phyloP scores from a whole-genome alignment of 371 early-diverging fungal genomes.

The Thermomucor indicae-seudaticae region DNA sequence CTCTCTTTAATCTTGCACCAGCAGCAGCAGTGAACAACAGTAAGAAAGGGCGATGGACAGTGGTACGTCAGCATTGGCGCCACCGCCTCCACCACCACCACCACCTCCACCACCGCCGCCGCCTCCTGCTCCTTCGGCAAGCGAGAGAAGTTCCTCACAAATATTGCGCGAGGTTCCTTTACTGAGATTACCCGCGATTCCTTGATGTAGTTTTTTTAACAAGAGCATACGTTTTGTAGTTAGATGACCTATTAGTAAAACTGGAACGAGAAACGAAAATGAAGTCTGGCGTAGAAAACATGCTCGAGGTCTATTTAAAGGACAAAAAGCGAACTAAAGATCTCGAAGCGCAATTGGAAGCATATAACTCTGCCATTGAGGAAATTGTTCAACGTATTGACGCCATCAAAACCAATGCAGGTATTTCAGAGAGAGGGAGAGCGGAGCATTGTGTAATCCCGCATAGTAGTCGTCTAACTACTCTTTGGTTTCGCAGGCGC shows the following conservation, averaged over 20 bases:
- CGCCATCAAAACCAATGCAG: constrained; percentile 29
- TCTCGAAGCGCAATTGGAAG: constrained; percentile 46
- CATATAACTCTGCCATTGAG: constrained; percentile 37
- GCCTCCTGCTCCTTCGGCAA: constrained; percentile 2
- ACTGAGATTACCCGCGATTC: neutral
- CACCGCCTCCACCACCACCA: constrained; percentile 12
- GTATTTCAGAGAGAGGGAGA: constrained; percentile 9
- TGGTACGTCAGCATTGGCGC: constrained; percentile 9
- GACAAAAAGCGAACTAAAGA: constrained; percentile 49
- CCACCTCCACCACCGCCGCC: constrained; percentile 1
- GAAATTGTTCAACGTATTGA: constrained; percentile 45
- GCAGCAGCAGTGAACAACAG: too few species aligned
- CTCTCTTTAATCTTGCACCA: too few species aligned
- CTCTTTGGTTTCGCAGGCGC: constrained; percentile 12
- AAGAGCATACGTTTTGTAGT: constrained; percentile 1
- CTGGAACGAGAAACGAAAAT: constrained; percentile 35
- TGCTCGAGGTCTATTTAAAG: constrained; percentile 41
- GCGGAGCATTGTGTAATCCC: too few species aligned
- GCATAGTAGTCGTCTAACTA: too few species aligned
- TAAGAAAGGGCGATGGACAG: constrained; percentile 12
- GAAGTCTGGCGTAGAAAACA: constrained; percentile 43
- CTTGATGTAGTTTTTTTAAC: neutral
- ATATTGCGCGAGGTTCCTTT: constrained; percentile 13
- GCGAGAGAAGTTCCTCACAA: constrained; percentile 8
- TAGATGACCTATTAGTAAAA: constrained; percentile 23